Percentiles rank a stretch among this genome's conserved stretches.
phyloP scores from a whole-genome alignment of 2,329 filamentous ascomycete species.

The Albifimbria verrucaria region DNA sequence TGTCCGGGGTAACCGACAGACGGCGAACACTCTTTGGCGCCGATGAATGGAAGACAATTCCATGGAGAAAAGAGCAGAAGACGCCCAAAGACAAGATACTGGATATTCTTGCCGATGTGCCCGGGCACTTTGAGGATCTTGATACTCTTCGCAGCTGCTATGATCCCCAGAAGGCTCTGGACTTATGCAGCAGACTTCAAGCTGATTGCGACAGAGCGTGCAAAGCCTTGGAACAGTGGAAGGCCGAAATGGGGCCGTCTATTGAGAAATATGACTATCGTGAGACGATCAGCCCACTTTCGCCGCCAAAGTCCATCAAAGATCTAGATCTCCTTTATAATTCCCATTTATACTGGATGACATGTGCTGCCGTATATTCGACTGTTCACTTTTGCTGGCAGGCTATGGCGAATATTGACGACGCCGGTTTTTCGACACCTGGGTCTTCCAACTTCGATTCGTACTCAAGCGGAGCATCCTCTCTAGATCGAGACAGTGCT shows the following conservation, averaged over 20 bases:
- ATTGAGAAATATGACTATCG: neutral
- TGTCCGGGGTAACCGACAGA: neutral
- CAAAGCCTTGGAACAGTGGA: neutral
- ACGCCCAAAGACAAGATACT: neutral
- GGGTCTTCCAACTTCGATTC: too few relatives aligned
- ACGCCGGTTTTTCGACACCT: too few relatives aligned
- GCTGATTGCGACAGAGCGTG: neutral
- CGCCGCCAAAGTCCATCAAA: neutral
- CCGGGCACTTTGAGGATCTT: neutral
- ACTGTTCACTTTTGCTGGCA: neutral
- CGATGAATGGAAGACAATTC: neutral
- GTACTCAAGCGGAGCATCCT: too few relatives aligned
- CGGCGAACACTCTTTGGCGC: neutral
- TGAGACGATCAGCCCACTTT: neutral
- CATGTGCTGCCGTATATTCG: neutral
- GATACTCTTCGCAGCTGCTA: neutral
- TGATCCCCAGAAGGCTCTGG: neutral
- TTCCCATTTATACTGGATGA: neutral
- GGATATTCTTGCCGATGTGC: neutral
- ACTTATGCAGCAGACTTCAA: neutral
- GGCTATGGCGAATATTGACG: neutral
- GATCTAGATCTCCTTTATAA: neutral
- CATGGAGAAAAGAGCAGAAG: neutral
- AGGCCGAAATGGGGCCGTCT: neutral
- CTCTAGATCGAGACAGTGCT: neutral